Evolutionary conservation across 495 filamentous ascomycete genomes (phyloP).

Genomic region (Recurvomyces mirabilis): DNA sequence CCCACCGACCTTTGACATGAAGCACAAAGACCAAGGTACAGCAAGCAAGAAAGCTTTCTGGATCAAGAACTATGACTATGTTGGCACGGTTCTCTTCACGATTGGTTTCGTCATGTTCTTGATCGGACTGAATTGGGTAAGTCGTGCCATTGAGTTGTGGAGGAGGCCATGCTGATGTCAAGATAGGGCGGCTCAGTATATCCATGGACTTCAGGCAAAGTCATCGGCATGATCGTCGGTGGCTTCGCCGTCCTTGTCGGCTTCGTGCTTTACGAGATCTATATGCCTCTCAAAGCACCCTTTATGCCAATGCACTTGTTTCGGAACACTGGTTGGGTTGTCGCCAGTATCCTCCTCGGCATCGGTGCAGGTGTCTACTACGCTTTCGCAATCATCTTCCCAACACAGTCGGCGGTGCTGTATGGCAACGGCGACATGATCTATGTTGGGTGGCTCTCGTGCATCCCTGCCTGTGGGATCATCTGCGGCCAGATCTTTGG

Average conservation of each 20-base stretch:
- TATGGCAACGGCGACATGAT: not conserved
- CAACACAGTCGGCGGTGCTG: not conserved
- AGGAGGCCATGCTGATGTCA: not conserved
- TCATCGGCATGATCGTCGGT: slow-evolving; percentile 32
- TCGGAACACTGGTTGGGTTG: slow-evolving; percentile 15
- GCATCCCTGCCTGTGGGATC: not conserved
- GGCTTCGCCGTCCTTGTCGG: slow-evolving; percentile 29
- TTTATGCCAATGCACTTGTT: slow-evolving; percentile 20
- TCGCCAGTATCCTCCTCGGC: slow-evolving; percentile 15
- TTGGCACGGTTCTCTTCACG: slow-evolving; percentile 26
- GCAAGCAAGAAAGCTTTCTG: slow-evolving; percentile 18
- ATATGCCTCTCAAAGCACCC: slow-evolving; percentile 16
- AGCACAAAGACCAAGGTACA: slow-evolving; percentile 21
- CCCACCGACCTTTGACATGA: slow-evolving; percentile 26
- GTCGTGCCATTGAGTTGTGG: not conserved
- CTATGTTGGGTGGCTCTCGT: not conserved
- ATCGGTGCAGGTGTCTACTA: slow-evolving; percentile 22
- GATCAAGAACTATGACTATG: slow-evolving; percentile 28
- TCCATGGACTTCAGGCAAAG: slow-evolving; percentile 34
- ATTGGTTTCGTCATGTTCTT: slow-evolving; percentile 28
- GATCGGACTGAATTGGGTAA: slow-evolving; percentile 35
- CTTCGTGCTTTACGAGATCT: slow-evolving; percentile 34
- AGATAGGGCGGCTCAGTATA: slow-evolving; percentile 31
- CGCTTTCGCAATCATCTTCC: slow-evolving; percentile 11
- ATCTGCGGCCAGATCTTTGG: not conserved